Percentiles rank a stretch among this genome's conserved stretches.
Evolutionary conservation across 306 rosid genomes (phyloP).

Genomic region (Alnus rubra): DNA sequence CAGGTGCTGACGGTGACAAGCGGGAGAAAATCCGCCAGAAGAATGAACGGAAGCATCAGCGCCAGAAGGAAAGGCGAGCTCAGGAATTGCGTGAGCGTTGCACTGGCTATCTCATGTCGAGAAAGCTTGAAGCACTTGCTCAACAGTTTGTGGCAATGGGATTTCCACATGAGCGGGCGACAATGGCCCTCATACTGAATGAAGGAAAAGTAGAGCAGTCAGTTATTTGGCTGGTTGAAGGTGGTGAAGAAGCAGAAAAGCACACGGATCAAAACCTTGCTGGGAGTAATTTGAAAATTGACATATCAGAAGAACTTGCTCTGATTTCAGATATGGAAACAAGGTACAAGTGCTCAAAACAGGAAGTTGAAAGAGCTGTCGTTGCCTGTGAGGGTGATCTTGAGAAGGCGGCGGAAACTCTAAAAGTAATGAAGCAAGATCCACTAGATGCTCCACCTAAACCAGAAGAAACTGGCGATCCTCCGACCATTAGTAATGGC

Average conservation of each 20-base stretch:
- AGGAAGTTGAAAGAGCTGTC: conserved; percentile 92
- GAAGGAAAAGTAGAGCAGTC: conserved; percentile 96
- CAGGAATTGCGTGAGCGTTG: conserved; percentile 94
- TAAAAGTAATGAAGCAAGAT: conserved; percentile 65
- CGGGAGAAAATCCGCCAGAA: conserved; percentile 93
- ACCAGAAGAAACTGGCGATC: conserved; percentile 84
- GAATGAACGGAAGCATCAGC: conserved; percentile 95
- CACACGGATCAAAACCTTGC: conserved; percentile 48
- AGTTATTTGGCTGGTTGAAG: conserved; percentile 79
- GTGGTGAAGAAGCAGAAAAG: conserved; percentile 61
- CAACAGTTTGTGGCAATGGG: conserved; percentile 94
- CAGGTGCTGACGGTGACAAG: conserved; percentile 93
- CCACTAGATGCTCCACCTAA: conserved; percentile 59
- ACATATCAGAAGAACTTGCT: conserved; percentile 93
- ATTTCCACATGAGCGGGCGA: conserved; percentile 79
- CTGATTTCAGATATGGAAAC: conserved; percentile 68
- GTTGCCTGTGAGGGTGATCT: conserved; percentile 90
- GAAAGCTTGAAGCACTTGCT: conserved; percentile 89
- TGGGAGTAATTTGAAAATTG: conserved; percentile 73
- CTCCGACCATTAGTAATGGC: conserved; percentile 53
- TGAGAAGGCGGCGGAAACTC: conserved; percentile 74
- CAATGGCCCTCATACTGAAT: conserved; percentile 80
- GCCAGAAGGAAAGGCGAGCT: conserved; percentile 96
- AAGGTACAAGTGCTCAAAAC: conserved; percentile 69
- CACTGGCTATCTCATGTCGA: conserved; percentile 83